phyloP scores from a whole-genome alignment of 768 basidiomycete genomes.

The Trametes cinnabarina region DNA sequence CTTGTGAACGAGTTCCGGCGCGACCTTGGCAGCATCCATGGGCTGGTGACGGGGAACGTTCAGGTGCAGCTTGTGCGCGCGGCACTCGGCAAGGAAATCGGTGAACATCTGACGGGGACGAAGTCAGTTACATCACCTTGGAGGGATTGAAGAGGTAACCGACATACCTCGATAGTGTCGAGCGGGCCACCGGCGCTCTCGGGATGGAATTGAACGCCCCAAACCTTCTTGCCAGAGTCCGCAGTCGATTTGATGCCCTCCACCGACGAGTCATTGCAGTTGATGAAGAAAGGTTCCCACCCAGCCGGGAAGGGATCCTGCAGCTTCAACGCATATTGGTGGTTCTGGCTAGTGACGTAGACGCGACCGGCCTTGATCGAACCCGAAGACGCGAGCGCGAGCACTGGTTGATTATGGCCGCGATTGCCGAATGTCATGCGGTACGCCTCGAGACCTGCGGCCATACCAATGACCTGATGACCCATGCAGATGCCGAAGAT shows the following conservation, averaged over 20 bases:
- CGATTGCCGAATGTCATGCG: conserved; percentile 99
- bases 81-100: conserved; percentile 85
- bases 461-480: conserved; percentile 96
- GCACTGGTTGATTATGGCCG: conserved; percentile 97
- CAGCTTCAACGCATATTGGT: conserved; percentile 94
- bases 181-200: conserved; percentile 98
- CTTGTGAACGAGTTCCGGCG: conserved; percentile 15
- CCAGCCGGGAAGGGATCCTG: conserved; percentile 94
- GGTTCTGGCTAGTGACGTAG: conserved; percentile 98
- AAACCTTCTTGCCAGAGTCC: conserved; percentile 86
- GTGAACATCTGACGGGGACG: conserved; percentile 74
- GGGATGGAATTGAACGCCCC: conserved; percentile 99
- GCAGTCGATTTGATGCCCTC: conserved; percentile 96
- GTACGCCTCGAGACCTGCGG: conserved; percentile 94
- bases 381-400: conserved; percentile 90
- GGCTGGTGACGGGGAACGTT: conserved; percentile 12
- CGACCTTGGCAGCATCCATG: conserved; percentile 24
- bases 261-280: conserved; percentile 98
- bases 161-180: conserved; percentile 89
- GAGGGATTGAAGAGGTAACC: background rate
- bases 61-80: conserved; percentile 46
- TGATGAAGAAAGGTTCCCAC: conserved; percentile 99
- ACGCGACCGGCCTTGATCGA: conserved; percentile 95
- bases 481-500: conserved; percentile 99
- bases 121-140: background rate